A percentile compares a stretch with the other conserved stretches of the same genome.
Conservation (phyloP, 192 early-diverging fungal genomes). For the Entophlyctis luteolus region DNA sequence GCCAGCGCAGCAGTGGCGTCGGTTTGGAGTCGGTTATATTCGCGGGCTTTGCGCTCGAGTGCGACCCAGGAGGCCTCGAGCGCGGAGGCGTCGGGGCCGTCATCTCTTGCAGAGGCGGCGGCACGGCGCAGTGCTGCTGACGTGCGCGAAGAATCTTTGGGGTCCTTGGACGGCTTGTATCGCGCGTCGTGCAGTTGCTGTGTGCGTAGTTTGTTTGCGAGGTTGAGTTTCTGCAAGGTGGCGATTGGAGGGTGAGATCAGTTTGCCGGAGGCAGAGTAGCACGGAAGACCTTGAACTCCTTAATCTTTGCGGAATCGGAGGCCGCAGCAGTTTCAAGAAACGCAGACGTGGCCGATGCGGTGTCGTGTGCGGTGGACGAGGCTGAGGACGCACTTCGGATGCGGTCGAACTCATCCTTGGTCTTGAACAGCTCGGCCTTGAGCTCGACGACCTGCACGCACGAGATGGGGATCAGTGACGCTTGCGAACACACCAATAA, state of each 20-base stretch:
- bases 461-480: no score
- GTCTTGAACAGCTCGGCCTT: slow-evolving; percentile 44
- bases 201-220: slow-evolving; percentile 33
- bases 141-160: neutral
- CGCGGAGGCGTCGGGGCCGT: neutral
- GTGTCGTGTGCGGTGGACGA: no score
- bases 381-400: no score
- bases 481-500: no score
- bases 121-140: slow-evolving; percentile 33
- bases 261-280: neutral
- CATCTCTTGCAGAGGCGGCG: neutral
- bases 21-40: slow-evolving; percentile 55
- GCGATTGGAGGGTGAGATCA: neutral
- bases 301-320: slow-evolving; percentile 15
- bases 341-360: slow-evolving; percentile 27
- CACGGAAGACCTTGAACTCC: slow-evolving; percentile 31
- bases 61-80: slow-evolving; percentile 44
- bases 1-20: slow-evolving; percentile 32
- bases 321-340: slow-evolving; percentile 9
- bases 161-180: neutral
- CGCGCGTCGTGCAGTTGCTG: slow-evolving; percentile 51
- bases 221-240: slow-evolving; percentile 5
- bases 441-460: slow-evolving; percentile 41
- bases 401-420: slow-evolving; percentile 28
- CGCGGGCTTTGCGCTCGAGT: slow-evolving; percentile 57